Evolutionary conservation across 352 stramenopile species (phyloP).

Genomic region (Globisporangium carolinianum): DNA sequence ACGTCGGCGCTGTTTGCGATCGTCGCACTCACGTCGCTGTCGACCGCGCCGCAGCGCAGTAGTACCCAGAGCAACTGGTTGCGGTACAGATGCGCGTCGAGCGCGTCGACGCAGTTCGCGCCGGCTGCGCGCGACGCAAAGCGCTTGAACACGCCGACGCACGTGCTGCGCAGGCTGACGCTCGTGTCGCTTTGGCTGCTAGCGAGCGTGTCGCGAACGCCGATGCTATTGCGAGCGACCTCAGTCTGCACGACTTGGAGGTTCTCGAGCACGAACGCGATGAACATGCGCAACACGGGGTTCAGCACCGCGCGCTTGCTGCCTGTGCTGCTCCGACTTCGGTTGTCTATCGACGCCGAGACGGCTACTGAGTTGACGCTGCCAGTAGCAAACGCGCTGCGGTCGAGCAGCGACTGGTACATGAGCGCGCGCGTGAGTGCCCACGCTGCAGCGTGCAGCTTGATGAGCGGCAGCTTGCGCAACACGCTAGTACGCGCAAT

Average conservation of each 20-base stretch:
- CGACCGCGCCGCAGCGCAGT: constrained; percentile 56
- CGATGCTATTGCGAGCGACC: constrained; percentile 2
- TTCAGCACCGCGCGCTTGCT: constrained; percentile 22
- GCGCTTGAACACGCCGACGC: constrained; percentile 60
- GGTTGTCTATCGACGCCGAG: neutral
- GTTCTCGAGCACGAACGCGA: constrained; percentile 61
- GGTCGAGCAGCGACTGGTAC: constrained; percentile 60
- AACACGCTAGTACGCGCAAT: constrained; percentile 40
- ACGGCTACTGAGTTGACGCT: constrained; percentile 3
- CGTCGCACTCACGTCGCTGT: constrained; percentile 51
- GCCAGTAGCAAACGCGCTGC: neutral
- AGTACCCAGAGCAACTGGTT: constrained; percentile 81
- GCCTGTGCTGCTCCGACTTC: neutral
- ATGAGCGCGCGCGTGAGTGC: constrained; percentile 72
- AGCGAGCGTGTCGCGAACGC: neutral
- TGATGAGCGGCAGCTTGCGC: constrained; percentile 61
- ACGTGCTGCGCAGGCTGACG: constrained; percentile 53
- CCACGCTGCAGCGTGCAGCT: constrained; percentile 72
- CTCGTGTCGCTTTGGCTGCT: constrained; percentile 9
- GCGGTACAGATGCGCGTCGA: constrained; percentile 54
- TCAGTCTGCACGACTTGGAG: constrained; percentile 34
- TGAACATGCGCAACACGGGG: constrained; percentile 43
- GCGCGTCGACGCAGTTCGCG: constrained; percentile 8
- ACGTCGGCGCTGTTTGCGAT: constrained; percentile 53
- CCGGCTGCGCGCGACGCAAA: constrained; percentile 21